Evolutionary conservation across 805 yeast species (phyloP).

Genomic region (Debaryomyces hansenii): DNA sequence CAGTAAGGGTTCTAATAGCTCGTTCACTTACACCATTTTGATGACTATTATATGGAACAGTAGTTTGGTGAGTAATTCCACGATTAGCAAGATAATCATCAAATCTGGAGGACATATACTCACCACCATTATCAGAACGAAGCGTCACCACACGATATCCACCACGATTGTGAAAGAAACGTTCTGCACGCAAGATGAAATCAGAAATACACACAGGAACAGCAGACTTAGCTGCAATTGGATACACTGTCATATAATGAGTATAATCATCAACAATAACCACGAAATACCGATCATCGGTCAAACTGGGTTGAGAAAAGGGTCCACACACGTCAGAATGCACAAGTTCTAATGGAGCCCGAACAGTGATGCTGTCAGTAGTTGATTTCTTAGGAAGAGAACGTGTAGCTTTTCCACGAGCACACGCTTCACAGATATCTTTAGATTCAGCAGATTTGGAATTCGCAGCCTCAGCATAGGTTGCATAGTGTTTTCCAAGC

Average conservation of each 20-base stretch:
- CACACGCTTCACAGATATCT: neutral
- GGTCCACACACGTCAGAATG: neutral
- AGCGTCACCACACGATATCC: slow-evolving; percentile 13
- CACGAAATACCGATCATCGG: neutral
- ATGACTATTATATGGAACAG: slow-evolving; percentile 1
- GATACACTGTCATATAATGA: neutral
- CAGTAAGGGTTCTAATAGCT: neutral
- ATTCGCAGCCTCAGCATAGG: neutral
- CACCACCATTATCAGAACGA: slow-evolving; percentile 6
- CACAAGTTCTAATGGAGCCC: neutral
- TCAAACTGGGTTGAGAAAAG: neutral
- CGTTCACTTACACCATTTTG: slow-evolving; percentile 3
- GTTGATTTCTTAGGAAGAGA: neutral
- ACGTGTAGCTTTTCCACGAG: neutral
- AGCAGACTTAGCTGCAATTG: neutral
- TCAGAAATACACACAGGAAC: neutral
- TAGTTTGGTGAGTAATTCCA: neutral
- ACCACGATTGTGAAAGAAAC: neutral
- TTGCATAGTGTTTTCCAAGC: neutral
- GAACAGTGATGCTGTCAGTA: neutral
- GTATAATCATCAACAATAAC: neutral
- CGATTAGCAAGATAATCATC: neutral
- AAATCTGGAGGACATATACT: neutral
- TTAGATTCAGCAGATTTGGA: neutral
- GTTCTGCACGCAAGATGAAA: neutral